Evolutionary conservation across 148 eudicot species (phyloP).

Genomic region (Cornus florida): DNA sequence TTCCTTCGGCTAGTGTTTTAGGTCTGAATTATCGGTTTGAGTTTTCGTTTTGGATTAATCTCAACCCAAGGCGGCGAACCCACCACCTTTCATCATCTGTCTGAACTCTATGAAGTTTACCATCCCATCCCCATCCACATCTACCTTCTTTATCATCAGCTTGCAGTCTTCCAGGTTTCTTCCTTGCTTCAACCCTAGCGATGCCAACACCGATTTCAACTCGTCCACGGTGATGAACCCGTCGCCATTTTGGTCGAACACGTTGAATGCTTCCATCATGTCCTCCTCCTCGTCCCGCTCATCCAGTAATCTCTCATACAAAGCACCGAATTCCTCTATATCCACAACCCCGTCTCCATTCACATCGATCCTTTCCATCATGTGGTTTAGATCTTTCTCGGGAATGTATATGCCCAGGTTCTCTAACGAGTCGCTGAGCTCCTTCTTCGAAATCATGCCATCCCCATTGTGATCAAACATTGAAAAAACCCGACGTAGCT

Average conservation of each 20-base stretch:
- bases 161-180: conserved; percentile 76
- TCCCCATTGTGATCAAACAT: conserved; percentile 79
- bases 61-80: conserved; percentile 64
- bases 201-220: conserved; percentile 66
- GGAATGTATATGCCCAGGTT: conserved; percentile 63
- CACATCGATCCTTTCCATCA: conserved; percentile 66
- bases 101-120: conserved; percentile 73
- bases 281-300: conserved; percentile 80
- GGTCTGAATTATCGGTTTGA: neutral
- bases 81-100: conserved; percentile 92
- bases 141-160: conserved; percentile 79
- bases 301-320: conserved; percentile 56
- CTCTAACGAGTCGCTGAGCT: conserved; percentile 55
- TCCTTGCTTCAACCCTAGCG: conserved; percentile 89
- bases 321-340: conserved; percentile 58
- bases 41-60: neutral
- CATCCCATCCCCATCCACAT: conserved; percentile 85
- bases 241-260: conserved; percentile 86
- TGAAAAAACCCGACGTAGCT: conserved; percentile 58
- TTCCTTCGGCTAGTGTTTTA: too few relatives aligned
- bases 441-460: conserved; percentile 51
- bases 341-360: conserved; percentile 64
- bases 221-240: conserved; percentile 91
- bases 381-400: conserved; percentile 52
- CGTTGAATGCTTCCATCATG: conserved; percentile 88